Conservation (phyloP, 1,284 basidiomycete species). For the Pterulicium gracile region DNA sequence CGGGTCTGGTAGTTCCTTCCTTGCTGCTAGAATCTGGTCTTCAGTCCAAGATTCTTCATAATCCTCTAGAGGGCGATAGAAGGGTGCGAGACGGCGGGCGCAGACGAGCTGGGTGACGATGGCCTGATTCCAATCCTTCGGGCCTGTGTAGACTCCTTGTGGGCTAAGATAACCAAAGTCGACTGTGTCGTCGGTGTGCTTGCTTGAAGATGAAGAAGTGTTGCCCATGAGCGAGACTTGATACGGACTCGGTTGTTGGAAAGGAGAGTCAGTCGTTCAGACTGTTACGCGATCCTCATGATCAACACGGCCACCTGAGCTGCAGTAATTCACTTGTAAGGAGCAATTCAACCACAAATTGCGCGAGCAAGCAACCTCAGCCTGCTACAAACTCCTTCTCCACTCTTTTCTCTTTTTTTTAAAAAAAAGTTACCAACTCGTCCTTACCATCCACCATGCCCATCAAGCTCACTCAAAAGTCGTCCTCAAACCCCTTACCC, state of each 20-base stretch:
- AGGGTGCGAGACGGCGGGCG: conserved; percentile 84
- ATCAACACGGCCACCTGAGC: conserved; percentile 1
- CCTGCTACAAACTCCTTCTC: no score
- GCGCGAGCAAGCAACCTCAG: no score
- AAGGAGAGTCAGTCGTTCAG: conserved; percentile 1
- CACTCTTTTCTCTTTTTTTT: no score
- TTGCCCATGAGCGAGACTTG: conserved; percentile 66
- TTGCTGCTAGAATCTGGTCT: conserved; percentile 69
- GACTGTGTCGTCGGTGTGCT: conserved; percentile 67
- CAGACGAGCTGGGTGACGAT: conserved; percentile 82
- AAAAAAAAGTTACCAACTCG: no score
- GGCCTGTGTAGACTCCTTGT: conserved; percentile 83
- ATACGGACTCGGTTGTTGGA: conserved; percentile 4
- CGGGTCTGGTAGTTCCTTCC: conserved; percentile 47
- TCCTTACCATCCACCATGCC: no score
- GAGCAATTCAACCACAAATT: no score
- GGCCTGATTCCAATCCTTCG: conserved; percentile 83
- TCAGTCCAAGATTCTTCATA: conserved; percentile 82
- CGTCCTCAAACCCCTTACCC: no score
- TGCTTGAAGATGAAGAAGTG: conserved; percentile 58
- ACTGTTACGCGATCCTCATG: background rate
- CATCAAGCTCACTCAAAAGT: no score
- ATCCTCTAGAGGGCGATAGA: conserved; percentile 93
- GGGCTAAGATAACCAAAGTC: conserved; percentile 80
- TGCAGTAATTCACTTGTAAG: no score